Evolutionary conservation across 805 yeast species (phyloP), one percentile per base, ranked within the genome.

Genomic region (Kodamaea kaohsiungensis): DNA sequence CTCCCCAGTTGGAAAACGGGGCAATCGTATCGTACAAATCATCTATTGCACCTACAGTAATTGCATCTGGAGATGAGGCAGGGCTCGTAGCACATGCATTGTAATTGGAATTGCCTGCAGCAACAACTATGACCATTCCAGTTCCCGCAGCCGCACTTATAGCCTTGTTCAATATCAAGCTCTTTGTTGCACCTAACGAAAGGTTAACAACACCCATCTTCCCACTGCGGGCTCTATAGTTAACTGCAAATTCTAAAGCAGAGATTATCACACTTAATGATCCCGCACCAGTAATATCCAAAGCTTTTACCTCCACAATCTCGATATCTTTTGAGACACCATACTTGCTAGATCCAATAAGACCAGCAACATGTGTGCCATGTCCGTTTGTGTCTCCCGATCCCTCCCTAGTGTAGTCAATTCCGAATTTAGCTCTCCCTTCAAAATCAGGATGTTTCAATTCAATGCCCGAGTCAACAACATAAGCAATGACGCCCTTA

Each of bases 311-410:
- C 22, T 88, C 95, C 8, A 88, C 74, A 7, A 91, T 65, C 8
- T 76, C 74, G 25, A 73, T 77, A 19, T 69, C 62, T 66, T 92
- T 91, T 15, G 96, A 90, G 2, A 90, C 95, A 6, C 98, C 98
- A 71, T 76, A 91, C 1, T 85, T 82, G 51, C 72, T 77, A 1
- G 97, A 89, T 0, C 93, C 97, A 53, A 90, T 80, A 10, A 90
- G 73, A 2, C 97, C 97, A 0, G 97, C 96, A 48, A 92, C 96
- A 69, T 91, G 97, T 0, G 97, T 90, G 0, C 97, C 98, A 67
- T 91, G 98, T 0, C 97, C 97, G 61, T 86, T 86, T 8, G 71
- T 71, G 65, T 92, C 97, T 6, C 89, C 90, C 0, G 75, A 64
- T 0, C 84, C 83, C 59, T 83, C 87, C 1, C 72, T 74, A 0